Evolutionary conservation across 2,329 filamentous ascomycete species (phyloP).

Genomic region (Apiospora koreana): DNA sequence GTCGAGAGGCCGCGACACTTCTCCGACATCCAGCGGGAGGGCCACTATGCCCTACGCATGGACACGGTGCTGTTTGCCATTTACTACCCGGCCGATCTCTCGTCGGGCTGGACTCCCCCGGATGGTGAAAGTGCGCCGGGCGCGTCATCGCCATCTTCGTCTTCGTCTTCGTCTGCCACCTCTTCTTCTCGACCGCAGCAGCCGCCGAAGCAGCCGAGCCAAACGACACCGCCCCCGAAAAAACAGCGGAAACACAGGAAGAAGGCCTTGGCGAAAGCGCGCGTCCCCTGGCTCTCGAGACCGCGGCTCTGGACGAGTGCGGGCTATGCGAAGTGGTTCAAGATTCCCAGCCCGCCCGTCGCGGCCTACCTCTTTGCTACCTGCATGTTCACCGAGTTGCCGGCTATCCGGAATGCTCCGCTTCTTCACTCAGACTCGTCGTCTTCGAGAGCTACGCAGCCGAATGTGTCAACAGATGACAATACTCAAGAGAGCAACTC

Average conservation of each 20-base stretch:
- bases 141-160: background rate
- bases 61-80: background rate
- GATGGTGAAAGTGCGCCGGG: background rate
- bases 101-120: background rate
- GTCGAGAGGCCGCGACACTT: background rate
- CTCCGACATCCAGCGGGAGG: background rate
- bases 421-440: background rate
- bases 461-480: background rate
- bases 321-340: constrained; percentile 1
- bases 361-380: background rate
- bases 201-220: background rate
- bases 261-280: background rate
- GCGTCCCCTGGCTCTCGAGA: background rate
- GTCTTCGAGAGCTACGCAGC: background rate
- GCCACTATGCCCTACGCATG: background rate
- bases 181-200: background rate
- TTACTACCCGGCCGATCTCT: background rate
- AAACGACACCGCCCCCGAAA: background rate
- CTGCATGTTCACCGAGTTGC: background rate
- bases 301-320: background rate
- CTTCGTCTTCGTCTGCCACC: background rate
- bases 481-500: background rate
- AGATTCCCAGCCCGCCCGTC: background rate
- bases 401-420: background rate
- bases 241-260: background rate